Evolutionary conservation across 2,329 filamentous ascomycete species (phyloP).

Genomic region (Exophiala xenobiotica): DNA sequence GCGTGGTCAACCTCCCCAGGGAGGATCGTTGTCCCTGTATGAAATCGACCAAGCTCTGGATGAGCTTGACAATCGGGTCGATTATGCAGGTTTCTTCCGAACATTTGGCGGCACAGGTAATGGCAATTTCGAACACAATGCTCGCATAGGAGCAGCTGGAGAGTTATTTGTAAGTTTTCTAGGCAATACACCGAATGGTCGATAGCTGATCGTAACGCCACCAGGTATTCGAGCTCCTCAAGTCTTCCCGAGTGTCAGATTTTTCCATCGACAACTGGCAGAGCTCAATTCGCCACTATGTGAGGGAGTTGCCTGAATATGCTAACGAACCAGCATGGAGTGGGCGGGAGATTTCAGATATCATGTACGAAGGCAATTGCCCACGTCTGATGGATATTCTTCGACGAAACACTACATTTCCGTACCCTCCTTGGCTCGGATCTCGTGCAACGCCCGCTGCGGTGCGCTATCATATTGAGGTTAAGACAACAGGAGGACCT

Average conservation of each 20-base stretch:
- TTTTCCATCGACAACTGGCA: slow-evolving; percentile 17
- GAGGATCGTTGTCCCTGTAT: slow-evolving; percentile 5
- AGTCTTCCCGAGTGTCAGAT: slow-evolving; percentile 2
- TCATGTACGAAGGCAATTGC: slow-evolving; percentile 18
- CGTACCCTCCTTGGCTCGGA: slow-evolving; percentile 10
- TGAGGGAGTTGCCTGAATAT: slow-evolving; percentile 8
- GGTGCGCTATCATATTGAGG: slow-evolving; percentile 21
- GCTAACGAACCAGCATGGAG: background rate
- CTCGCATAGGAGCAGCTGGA: slow-evolving; percentile 20
- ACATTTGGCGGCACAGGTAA: slow-evolving; percentile 4
- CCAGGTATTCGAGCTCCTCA: slow-evolving; percentile 15
- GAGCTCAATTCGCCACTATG: slow-evolving; percentile 20
- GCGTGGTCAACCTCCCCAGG: background rate
- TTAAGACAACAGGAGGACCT: slow-evolving; percentile 23
- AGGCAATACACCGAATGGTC: too few relatives aligned
- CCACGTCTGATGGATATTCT: slow-evolving; percentile 9
- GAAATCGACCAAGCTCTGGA: slow-evolving; percentile 20
- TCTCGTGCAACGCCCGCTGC: background rate
- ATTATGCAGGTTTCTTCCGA: slow-evolving; percentile 8
- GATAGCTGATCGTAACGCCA: too few relatives aligned
- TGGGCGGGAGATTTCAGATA: slow-evolving; percentile 17
- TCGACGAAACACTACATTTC: slow-evolving; percentile 10
- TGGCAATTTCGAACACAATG: slow-evolving; percentile 10
- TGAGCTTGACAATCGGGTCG: slow-evolving; percentile 3
- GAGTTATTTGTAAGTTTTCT: slow-evolving; percentile 20